Conservation (phyloP, 768 basidiomycete genomes). For the Chiua virens region DNA sequence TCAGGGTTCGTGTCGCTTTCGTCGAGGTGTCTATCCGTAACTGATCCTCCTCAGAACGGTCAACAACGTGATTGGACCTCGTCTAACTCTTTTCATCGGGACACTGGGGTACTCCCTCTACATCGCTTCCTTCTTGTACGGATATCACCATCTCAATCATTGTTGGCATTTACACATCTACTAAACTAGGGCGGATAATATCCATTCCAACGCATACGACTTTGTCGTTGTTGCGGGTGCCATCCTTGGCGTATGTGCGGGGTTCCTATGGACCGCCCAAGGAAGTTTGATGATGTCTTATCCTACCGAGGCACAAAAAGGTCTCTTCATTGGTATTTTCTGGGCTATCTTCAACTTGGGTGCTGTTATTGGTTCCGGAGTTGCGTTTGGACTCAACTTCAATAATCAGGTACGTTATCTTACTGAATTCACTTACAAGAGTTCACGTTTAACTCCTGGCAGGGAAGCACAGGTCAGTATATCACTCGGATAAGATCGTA, state of each 20-base stretch:
- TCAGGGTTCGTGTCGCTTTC: constrained; percentile 52
- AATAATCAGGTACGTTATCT: constrained; percentile 49
- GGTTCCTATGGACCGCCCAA: constrained; percentile 79
- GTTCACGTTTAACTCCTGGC: background rate
- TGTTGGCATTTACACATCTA: background rate
- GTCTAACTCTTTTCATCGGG: constrained; percentile 71
- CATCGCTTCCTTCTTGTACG: constrained; percentile 71
- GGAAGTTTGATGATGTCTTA: constrained; percentile 86
- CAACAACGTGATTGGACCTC: constrained; percentile 80
- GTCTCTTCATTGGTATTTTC: constrained; percentile 74
- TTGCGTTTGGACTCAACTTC: constrained; percentile 72
- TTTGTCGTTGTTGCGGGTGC: constrained; percentile 76
- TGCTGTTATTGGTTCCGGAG: constrained; percentile 74
- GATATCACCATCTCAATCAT: background rate
- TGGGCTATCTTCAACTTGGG: constrained; percentile 86
- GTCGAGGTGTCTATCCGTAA: background rate
- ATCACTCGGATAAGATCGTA: background rate
- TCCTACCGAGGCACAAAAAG: constrained; percentile 78
- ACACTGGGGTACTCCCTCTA: constrained; percentile 76
- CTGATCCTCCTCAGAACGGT: constrained; percentile 49
- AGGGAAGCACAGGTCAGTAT: constrained; percentile 32
- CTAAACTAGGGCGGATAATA: constrained; percentile 60
- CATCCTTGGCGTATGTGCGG: constrained; percentile 70
- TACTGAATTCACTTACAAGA: background rate
- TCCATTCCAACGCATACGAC: constrained; percentile 56